Evolutionary conservation across 305 asterid species (phyloP).

Genomic region (Solanum hybrid): DNA sequence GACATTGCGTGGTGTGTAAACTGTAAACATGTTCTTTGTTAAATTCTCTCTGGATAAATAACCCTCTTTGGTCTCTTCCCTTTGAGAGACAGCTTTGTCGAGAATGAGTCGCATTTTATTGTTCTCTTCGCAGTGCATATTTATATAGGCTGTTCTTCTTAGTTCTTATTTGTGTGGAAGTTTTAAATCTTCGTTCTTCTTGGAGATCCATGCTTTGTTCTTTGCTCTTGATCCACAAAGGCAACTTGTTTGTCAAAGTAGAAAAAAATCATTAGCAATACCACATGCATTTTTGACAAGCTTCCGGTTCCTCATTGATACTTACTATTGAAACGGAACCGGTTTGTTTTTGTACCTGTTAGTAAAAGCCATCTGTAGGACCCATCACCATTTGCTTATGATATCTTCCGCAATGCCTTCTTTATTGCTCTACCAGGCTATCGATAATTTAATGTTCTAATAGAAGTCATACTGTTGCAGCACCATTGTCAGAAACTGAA

Average conservation of each 20-base stretch:
- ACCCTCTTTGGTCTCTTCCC: neutral
- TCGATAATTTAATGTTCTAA: neutral
- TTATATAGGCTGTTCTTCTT: neutral
- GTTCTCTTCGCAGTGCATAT: neutral
- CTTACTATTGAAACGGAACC: neutral
- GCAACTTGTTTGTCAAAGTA: neutral
- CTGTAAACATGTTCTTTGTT: neutral
- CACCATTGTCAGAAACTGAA: slow-evolving; percentile 39
- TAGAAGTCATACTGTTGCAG: slow-evolving; percentile 13
- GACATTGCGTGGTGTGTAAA: neutral
- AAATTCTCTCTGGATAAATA: neutral
- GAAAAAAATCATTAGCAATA: neutral
- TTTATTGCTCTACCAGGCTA: neutral
- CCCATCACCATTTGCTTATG: neutral
- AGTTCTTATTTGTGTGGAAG: neutral
- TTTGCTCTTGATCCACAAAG: neutral
- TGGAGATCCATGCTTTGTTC: neutral
- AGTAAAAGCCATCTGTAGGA: neutral
- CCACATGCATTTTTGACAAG: neutral
- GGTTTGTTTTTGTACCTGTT: neutral
- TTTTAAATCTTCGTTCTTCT: neutral
- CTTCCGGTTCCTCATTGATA: neutral
- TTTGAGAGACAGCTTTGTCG: neutral
- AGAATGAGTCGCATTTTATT: neutral
- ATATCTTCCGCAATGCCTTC: neutral